Evolutionary conservation across 768 basidiomycete species (phyloP).

Genomic region (Leccinum boreale): DNA sequence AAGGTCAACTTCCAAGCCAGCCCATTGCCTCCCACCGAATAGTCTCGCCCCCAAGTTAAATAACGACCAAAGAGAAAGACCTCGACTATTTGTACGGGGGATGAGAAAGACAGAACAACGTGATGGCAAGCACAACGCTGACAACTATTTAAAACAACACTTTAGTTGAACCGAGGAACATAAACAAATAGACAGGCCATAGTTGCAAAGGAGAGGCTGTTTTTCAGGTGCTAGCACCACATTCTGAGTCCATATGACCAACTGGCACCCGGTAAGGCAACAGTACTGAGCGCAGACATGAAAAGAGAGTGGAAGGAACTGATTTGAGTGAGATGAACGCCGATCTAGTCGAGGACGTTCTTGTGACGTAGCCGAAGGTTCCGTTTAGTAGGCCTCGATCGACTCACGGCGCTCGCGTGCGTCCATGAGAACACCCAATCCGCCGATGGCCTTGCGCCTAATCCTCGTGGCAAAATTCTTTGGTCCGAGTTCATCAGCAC

Average conservation of each 20-base stretch:
- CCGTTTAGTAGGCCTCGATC: slow-evolving; percentile 62
- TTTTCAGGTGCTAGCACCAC: slow-evolving; percentile 25
- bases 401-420: slow-evolving; percentile 77
- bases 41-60: slow-evolving; percentile 18
- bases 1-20: slow-evolving; percentile 39
- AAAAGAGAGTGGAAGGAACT: slow-evolving; percentile 21
- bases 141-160: slow-evolving; percentile 28
- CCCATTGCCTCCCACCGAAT: slow-evolving; percentile 6
- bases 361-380: slow-evolving; percentile 5
- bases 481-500: slow-evolving; percentile 80
- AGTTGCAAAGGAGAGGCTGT: slow-evolving; percentile 26
- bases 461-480: slow-evolving; percentile 88
- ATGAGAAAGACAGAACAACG: slow-evolving; percentile 18
- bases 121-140: slow-evolving; percentile 27
- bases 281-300: slow-evolving; percentile 12
- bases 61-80: slow-evolving; percentile 16
- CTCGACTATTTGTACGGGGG: slow-evolving; percentile 11
- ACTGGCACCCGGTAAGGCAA: slow-evolving; percentile 5
- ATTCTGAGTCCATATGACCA: slow-evolving; percentile 19
- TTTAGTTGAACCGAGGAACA: slow-evolving; percentile 18
- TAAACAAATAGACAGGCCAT: slow-evolving; percentile 20
- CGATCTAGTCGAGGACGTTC: slow-evolving; percentile 7
- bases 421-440: slow-evolving; percentile 74
- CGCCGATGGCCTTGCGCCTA: slow-evolving; percentile 80
- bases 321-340: slow-evolving; percentile 15